phyloP scores from a whole-genome alignment of 116 monocot genomes.

The Posidonia oceanica region DNA sequence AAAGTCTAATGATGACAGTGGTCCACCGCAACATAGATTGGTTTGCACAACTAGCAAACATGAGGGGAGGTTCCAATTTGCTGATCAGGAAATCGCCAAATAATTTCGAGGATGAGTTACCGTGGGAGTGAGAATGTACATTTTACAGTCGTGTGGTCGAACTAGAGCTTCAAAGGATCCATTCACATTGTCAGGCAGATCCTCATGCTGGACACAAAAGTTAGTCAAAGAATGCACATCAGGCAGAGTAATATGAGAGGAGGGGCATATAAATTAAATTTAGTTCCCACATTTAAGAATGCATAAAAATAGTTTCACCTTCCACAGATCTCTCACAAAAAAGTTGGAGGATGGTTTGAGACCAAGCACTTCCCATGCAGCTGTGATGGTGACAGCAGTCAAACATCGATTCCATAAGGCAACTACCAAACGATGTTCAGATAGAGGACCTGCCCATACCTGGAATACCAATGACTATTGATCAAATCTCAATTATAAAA shows the following conservation, averaged over 20 bases:
- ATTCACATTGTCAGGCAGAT: slow-evolving; percentile 26
- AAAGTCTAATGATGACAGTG: too few species aligned
- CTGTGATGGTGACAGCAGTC: slow-evolving; percentile 31
- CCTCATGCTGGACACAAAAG: slow-evolving; percentile 43
- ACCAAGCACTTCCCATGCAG: slow-evolving; percentile 52
- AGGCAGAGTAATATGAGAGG: too few species aligned
- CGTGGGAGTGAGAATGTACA: slow-evolving; percentile 51
- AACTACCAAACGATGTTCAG: slow-evolving; percentile 42
- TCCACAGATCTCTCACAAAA: slow-evolving; percentile 82
- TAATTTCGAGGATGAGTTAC: neutral
- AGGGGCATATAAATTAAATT: neutral
- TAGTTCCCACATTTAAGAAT: too few species aligned
- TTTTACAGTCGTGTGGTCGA: slow-evolving; percentile 66
- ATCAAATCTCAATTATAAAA: neutral
- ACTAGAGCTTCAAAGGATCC: slow-evolving; percentile 36
- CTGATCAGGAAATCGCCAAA: too few species aligned
- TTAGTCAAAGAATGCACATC: neutral
- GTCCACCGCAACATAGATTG: too few species aligned
- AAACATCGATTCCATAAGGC: slow-evolving; percentile 84
- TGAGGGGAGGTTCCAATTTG: too few species aligned
- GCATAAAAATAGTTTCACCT: slow-evolving; percentile 24
- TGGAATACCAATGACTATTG: slow-evolving; percentile 9
- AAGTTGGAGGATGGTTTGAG: slow-evolving; percentile 31
- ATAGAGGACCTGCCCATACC: slow-evolving; percentile 94
- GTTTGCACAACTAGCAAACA: too few species aligned